A percentile compares a stretch with the other conserved stretches of the same genome.
Conservation (phyloP, 148 eudicot genomes). For the Silene uniflora region DNA sequence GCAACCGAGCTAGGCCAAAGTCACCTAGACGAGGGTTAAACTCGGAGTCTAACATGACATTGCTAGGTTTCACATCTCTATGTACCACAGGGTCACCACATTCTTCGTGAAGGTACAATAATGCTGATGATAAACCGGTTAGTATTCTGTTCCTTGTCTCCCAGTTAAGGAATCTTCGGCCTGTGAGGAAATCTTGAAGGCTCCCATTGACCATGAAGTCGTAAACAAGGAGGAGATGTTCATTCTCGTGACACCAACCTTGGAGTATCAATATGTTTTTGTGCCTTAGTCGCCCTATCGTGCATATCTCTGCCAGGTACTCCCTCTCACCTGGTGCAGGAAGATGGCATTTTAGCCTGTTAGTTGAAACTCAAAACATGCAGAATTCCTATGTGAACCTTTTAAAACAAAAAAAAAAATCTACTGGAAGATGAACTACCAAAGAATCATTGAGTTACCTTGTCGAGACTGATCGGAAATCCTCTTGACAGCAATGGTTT, state of each 20-base stretch:
- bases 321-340: slow-evolving; percentile 49
- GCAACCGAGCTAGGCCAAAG: slow-evolving; percentile 65
- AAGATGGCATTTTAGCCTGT: background rate
- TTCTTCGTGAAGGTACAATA: slow-evolving; percentile 67
- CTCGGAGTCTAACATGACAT: slow-evolving; percentile 61
- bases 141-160: slow-evolving; percentile 42
- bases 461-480: slow-evolving; percentile 57
- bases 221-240: slow-evolving; percentile 57
- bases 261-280: slow-evolving; percentile 58
- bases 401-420: too few relatives aligned
- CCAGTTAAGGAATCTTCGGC: slow-evolving; percentile 37
- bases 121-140: slow-evolving; percentile 49
- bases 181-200: slow-evolving; percentile 49
- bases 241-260: slow-evolving; percentile 75
- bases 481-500: slow-evolving; percentile 57
- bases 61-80: slow-evolving; percentile 74
- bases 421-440: too few relatives aligned
- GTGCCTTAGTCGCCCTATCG: slow-evolving; percentile 67
- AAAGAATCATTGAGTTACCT: slow-evolving; percentile 30
- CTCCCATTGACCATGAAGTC: slow-evolving; percentile 75
- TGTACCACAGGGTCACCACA: slow-evolving; percentile 64
- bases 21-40: slow-evolving; percentile 64
- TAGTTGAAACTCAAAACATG: too few relatives aligned
- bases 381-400: too few relatives aligned
- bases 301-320: slow-evolving; percentile 65